Evolutionary conservation across 139 green algal genomes (phyloP).

Genomic region (Micractinium sp.): DNA sequence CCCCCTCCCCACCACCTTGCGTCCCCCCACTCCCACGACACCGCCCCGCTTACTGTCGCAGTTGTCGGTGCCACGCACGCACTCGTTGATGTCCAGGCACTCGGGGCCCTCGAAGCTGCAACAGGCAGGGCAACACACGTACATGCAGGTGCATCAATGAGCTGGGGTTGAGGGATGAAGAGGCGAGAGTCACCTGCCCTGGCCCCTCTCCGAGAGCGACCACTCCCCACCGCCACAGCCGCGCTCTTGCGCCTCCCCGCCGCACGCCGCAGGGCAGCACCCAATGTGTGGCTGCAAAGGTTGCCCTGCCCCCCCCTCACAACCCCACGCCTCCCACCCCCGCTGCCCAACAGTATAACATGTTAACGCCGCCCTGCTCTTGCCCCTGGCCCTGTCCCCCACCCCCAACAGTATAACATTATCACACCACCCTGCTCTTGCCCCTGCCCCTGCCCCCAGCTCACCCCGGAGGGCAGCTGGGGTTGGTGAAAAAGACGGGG

Average conservation of each 20-base stretch:
- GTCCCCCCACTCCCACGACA: not conserved
- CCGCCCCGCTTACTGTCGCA: conserved; percentile 18
- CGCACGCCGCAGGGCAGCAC: too few relatives aligned
- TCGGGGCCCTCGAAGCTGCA: conserved; percentile 49
- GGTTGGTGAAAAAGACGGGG: not conserved
- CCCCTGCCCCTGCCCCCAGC: not conserved
- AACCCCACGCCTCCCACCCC: too few relatives aligned
- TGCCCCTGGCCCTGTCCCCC: not conserved
- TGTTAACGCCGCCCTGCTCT: not conserved
- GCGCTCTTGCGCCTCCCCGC: too few relatives aligned
- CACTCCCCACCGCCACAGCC: too few relatives aligned
- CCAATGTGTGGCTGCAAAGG: too few relatives aligned
- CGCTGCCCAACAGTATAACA: too few relatives aligned
- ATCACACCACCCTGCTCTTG: not conserved
- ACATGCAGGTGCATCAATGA: not conserved
- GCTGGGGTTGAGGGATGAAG: too few relatives aligned
- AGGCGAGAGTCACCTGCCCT: too few relatives aligned
- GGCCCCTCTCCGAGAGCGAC: too few relatives aligned
- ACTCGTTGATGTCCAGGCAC: conserved; percentile 65
- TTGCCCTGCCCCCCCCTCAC: too few relatives aligned
- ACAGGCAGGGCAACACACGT: not conserved
- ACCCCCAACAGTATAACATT: not conserved
- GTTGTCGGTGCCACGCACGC: conserved; percentile 41
- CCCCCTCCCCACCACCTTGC: not conserved
- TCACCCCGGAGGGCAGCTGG: not conserved